These are phyloP conservation scores for Proteromonas lacertae DNA, from an alignment of 352 stramenopile genomes.

Conservation along the genomic window DNA sequence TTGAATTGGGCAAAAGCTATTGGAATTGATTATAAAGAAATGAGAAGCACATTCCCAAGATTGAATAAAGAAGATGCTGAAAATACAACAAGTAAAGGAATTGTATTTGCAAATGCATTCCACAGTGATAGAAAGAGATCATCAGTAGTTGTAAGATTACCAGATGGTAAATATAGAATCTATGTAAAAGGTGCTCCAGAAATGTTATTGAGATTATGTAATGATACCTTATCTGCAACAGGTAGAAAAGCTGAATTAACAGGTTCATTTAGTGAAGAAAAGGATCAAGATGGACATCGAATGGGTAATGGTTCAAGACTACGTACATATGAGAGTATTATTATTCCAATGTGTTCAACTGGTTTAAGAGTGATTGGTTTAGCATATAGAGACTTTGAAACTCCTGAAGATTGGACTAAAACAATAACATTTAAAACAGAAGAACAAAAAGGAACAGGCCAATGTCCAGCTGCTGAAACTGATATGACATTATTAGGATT, in stretches of 20 bases:
- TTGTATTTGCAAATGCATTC: too few relatives aligned
- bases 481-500: conserved; percentile 7
- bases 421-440: too few relatives aligned
- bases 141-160: too few relatives aligned
- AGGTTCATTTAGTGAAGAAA: neutral
- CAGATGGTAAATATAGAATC: too few relatives aligned
- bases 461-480: conserved; percentile 18
- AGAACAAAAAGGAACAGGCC: conserved; percentile 24
- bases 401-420: conserved; percentile 13
- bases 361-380: conserved; percentile 45
- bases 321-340: conserved; percentile 8
- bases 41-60: too few relatives aligned
- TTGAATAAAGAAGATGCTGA: too few relatives aligned
- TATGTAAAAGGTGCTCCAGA: too few relatives aligned
- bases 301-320: neutral
- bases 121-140: too few relatives aligned
- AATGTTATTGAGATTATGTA: conserved; percentile 11
- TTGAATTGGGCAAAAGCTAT: too few relatives aligned
- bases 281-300: neutral
- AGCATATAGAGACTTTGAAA: conserved; percentile 27
- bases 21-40: too few relatives aligned
- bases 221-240: conserved; percentile 2
- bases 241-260: neutral
- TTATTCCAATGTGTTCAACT: conserved; percentile 30
- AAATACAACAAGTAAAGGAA: too few relatives aligned